A percentile compares a stretch with the other conserved stretches of the same genome.
Conservation (phyloP, 1,139 yeast species). For the Eremothecium gossypii region DNA sequence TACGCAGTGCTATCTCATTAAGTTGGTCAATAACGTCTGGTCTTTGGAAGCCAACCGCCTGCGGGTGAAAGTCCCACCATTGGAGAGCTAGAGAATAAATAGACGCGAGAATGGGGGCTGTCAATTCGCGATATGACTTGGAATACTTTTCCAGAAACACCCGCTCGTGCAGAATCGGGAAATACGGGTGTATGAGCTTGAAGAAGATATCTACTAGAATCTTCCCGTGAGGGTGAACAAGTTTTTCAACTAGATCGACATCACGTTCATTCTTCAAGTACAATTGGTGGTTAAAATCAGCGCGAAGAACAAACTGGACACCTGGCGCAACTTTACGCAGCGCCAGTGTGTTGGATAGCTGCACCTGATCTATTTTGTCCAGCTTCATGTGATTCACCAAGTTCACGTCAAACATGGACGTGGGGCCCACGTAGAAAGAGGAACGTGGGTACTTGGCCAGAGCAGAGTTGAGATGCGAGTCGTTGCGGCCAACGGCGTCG, state of each 20-base stretch:
- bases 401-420: slow-evolving; percentile 56
- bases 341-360: slow-evolving; percentile 47
- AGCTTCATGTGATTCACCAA: slow-evolving; percentile 44
- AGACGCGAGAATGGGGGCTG: slow-evolving; percentile 69
- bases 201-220: slow-evolving; percentile 61
- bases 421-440: slow-evolving; percentile 67
- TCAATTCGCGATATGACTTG: slow-evolving; percentile 66
- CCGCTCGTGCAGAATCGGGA: slow-evolving; percentile 67
- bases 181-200: slow-evolving; percentile 67
- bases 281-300: slow-evolving; percentile 59
- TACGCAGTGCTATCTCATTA: slow-evolving; percentile 47
- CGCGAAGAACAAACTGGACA: slow-evolving; percentile 59
- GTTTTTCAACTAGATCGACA: slow-evolving; percentile 60
- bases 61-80: slow-evolving; percentile 81
- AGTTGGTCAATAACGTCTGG: slow-evolving; percentile 54
- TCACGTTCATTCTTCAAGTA: slow-evolving; percentile 57
- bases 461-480: slow-evolving; percentile 30
- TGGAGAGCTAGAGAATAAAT: slow-evolving; percentile 67
- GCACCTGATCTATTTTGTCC: slow-evolving; percentile 57
- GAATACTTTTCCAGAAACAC: slow-evolving; percentile 70
- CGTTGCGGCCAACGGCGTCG: slow-evolving; percentile 4
- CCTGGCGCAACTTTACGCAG: slow-evolving; percentile 58
- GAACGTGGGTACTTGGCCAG: slow-evolving; percentile 66
- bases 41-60: slow-evolving; percentile 49
- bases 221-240: slow-evolving; percentile 72